Evolutionary conservation across 208 protist species (phyloP).

Genomic region (Crithidia expoeki): DNA sequence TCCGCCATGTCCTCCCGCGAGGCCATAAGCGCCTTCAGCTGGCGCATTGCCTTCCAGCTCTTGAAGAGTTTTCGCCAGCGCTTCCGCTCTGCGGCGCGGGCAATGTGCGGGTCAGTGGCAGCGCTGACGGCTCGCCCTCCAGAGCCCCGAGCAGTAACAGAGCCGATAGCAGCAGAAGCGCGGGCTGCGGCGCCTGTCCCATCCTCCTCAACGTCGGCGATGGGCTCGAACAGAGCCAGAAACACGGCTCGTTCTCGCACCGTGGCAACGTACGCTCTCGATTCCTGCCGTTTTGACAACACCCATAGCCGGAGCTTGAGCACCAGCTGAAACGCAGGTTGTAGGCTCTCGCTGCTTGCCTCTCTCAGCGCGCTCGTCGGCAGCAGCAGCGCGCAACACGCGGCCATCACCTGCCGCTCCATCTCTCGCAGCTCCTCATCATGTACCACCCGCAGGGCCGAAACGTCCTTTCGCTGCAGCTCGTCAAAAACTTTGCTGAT

Average conservation of each 20-base stretch:
- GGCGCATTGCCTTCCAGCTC: conserved; percentile 78
- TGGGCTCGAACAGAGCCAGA: conserved; percentile 81
- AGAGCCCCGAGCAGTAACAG: background rate
- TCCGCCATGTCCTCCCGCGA: conserved; percentile 58
- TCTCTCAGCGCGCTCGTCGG: conserved; percentile 59
- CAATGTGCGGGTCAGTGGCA: conserved; percentile 11
- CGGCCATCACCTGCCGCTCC: conserved; percentile 85
- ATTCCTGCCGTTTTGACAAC: conserved; percentile 81
- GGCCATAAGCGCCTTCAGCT: conserved; percentile 72
- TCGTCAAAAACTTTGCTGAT: conserved; percentile 73
- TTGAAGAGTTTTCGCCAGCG: conserved; percentile 86
- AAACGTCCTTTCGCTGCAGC: conserved; percentile 68
- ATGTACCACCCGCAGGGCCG: conserved; percentile 69
- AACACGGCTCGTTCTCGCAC: conserved; percentile 72
- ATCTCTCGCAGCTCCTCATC: conserved; percentile 71
- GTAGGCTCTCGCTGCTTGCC: conserved; percentile 44
- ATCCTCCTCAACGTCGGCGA: conserved; percentile 20
- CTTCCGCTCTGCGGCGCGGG: conserved; percentile 42
- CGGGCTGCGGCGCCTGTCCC: background rate
- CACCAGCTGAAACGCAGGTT: conserved; percentile 67
- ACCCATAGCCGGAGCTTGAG: conserved; percentile 78
- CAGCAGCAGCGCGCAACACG: conserved; percentile 78
- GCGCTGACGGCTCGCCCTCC: background rate
- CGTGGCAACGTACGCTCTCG: conserved; percentile 49
- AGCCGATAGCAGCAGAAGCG: background rate